Conservation (phyloP, 495 filamentous ascomycete species). For the Cercophora scortea region DNA sequence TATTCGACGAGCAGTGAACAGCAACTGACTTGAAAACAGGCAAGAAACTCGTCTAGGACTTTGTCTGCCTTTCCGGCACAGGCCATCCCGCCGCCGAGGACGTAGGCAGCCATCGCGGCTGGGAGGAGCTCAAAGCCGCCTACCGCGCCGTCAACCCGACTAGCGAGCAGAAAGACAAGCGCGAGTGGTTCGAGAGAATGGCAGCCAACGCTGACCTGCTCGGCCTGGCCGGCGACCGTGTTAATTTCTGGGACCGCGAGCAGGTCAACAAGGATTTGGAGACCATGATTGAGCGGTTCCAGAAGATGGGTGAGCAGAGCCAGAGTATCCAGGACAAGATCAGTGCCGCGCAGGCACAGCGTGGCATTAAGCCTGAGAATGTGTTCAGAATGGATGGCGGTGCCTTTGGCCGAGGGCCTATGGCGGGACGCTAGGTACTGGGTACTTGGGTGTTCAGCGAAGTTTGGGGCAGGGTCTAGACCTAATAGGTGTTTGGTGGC, state of each 20-base stretch:
- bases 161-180: slow-evolving; percentile 9
- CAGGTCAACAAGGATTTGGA: not conserved
- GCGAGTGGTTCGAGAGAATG: slow-evolving; percentile 17
- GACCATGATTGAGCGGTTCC: not conserved
- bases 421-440: too few species aligned
- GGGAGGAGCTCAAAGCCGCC: slow-evolving; percentile 17
- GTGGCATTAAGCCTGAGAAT: too few species aligned
- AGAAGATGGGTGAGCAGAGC: too few species aligned
- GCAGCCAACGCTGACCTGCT: slow-evolving; percentile 10
- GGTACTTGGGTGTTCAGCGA: too few species aligned
- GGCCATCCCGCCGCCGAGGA: slow-evolving; percentile 20
- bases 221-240: slow-evolving; percentile 11
- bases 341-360: too few species aligned
- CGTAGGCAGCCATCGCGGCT: slow-evolving; percentile 11
- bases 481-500: too few species aligned
- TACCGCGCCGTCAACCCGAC: slow-evolving; percentile 11
- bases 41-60: slow-evolving; percentile 11
- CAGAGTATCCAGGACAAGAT: too few species aligned
- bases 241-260: slow-evolving; percentile 4
- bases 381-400: too few species aligned
- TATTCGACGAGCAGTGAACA: not conserved
- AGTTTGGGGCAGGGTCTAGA: too few species aligned
- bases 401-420: too few species aligned
- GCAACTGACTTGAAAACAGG: not conserved
- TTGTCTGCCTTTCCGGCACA: slow-evolving; percentile 11